phyloP scores from a whole-genome alignment of 1,139 yeast genomes.

The Protomyces macrosporus region DNA sequence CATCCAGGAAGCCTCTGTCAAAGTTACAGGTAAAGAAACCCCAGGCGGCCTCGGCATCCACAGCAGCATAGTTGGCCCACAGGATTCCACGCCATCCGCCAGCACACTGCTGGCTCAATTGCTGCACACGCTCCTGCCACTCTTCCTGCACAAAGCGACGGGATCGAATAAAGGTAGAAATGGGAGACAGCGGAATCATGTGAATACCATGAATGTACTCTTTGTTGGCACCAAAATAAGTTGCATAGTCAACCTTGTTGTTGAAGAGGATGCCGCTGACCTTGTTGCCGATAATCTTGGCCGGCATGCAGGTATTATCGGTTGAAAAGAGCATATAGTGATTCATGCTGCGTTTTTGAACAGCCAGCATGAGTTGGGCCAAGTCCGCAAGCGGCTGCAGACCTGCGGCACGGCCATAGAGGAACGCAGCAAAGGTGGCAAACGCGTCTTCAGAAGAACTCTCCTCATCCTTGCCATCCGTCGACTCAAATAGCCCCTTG shows the following conservation, averaged over 20 bases:
- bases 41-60: constrained; percentile 63
- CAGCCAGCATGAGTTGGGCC: constrained; percentile 67
- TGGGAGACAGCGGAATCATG: constrained; percentile 85
- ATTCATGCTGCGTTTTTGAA: constrained; percentile 58
- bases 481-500: constrained; percentile 60
- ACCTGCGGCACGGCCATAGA: constrained; percentile 69
- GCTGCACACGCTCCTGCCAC: constrained; percentile 57
- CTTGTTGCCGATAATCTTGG: constrained; percentile 53
- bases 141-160: constrained; percentile 70
- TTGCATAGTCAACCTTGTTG: constrained; percentile 49
- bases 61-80: constrained; percentile 56
- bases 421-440: constrained; percentile 72
- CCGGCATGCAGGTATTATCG: constrained; percentile 58
- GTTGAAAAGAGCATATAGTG: constrained; percentile 54
- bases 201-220: constrained; percentile 95
- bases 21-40: constrained; percentile 57
- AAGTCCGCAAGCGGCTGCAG: constrained; percentile 64
- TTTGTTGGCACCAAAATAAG: constrained; percentile 69
- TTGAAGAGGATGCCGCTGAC: constrained; percentile 57
- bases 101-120: constrained; percentile 50
- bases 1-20: constrained; percentile 55
- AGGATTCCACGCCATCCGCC: constrained; percentile 89
- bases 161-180: constrained; percentile 69
- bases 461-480: constrained; percentile 77
- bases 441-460: constrained; percentile 63